These are phyloP conservation scores for Entonaema liquescens DNA, from an alignment of 495 filamentous ascomycete genomes.

Conservation along the genomic window DNA sequence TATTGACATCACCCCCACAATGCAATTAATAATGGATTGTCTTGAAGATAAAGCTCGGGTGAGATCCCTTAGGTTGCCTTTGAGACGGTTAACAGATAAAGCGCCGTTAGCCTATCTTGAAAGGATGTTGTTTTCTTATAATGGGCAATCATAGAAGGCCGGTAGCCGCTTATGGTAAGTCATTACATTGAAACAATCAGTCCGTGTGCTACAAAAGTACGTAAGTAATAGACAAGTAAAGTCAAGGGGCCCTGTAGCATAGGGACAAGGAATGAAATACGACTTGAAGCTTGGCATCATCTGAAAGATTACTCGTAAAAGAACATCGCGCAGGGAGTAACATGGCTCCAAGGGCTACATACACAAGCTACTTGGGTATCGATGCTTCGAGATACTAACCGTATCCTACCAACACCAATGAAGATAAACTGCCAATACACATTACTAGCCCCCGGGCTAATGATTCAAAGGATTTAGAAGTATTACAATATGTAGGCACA, in stretches of 20 bases:
- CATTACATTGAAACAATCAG: background rate
- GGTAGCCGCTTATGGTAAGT: background rate
- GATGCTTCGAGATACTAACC: background rate
- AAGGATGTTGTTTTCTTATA: background rate
- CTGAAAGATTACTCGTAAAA: background rate
- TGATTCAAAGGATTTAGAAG: background rate
- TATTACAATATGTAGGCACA: background rate
- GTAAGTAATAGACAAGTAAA: background rate
- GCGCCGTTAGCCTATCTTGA: background rate
- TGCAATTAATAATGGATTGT: slow-evolving; percentile 16
- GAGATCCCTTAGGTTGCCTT: background rate
- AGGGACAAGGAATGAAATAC: background rate
- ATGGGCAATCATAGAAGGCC: background rate
- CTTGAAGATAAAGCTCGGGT: background rate
- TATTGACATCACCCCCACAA: background rate
- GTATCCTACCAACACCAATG: background rate
- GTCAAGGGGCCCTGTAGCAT: background rate
- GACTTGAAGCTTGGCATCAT: background rate
- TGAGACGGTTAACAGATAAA: background rate
- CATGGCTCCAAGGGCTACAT: background rate
- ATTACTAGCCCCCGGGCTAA: background rate
- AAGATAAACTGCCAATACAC: background rate
- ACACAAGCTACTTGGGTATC: background rate
- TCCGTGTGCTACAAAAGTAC: background rate
- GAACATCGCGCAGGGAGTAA: background rate